Conservation (phyloP, 2,329 filamentous ascomycete genomes). For the Chaetothyriales sp. region DNA sequence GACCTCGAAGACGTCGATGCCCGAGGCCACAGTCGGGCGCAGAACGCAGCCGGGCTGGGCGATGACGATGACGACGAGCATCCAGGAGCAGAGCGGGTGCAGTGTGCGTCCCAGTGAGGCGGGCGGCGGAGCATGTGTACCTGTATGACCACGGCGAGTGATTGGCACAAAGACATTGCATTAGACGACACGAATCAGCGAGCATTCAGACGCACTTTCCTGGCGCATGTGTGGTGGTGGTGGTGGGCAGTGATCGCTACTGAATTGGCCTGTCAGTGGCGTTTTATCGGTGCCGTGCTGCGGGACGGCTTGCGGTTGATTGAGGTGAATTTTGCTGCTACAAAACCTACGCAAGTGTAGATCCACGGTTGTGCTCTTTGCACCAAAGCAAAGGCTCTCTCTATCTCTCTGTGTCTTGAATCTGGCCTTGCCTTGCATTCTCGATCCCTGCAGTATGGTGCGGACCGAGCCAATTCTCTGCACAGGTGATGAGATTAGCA, state of each 20-base stretch:
- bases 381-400: not conserved
- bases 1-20: constrained; percentile 72
- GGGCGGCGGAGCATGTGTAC: not conserved
- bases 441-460: not conserved
- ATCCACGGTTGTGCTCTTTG: not conserved
- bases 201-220: not conserved
- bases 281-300: not conserved
- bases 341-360: not conserved
- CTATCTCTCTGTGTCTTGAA: too few relatives aligned
- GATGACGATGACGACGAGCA: constrained; percentile 51
- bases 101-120: constrained; percentile 37
- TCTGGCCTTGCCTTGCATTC: not conserved
- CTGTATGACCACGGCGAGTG: not conserved
- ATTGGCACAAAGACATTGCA: not conserved
- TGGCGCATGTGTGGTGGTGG: not conserved
- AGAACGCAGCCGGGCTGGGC: constrained; percentile 47
- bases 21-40: constrained; percentile 48
- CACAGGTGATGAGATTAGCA: not conserved
- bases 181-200: not conserved
- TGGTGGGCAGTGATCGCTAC: not conserved
- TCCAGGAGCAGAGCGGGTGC: constrained; percentile 35
- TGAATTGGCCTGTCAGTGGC: not conserved
- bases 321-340: not conserved
- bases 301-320: not conserved
- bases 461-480: not conserved